phyloP scores from a whole-genome alignment of 805 yeast genomes.

The Cyberlindnera suaveolens region DNA sequence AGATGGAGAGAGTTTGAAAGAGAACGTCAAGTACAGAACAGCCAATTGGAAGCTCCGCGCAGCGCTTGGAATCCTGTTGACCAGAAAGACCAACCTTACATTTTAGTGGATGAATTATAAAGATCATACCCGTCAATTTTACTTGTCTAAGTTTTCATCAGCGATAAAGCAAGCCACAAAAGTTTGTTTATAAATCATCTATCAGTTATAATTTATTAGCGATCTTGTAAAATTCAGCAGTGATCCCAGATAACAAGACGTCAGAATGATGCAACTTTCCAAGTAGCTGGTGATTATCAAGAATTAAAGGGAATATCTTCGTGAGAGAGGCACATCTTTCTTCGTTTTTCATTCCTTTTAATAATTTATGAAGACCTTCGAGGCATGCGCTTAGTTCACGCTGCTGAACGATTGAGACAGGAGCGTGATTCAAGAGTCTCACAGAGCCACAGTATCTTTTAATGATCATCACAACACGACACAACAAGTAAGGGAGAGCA shows the following conservation, averaged over 20 bases:
- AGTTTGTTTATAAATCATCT: not conserved
- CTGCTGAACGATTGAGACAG: conserved; percentile 61
- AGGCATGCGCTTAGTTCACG: conserved; percentile 49
- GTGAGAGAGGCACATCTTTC: conserved; percentile 9
- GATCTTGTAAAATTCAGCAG: conserved; percentile 20
- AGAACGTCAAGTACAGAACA: conserved; percentile 30
- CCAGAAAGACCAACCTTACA: conserved; percentile 9
- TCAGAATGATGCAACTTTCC: conserved; percentile 11
- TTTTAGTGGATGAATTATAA: conserved; percentile 9
- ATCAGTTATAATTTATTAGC: conserved; percentile 8
- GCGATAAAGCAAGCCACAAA: not conserved
- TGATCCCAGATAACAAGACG: conserved; percentile 15
- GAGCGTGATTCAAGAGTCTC: conserved; percentile 51
- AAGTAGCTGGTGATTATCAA: conserved; percentile 19
- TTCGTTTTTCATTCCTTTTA: conserved; percentile 7
- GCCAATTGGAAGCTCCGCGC: conserved; percentile 18
- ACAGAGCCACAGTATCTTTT: conserved; percentile 61
- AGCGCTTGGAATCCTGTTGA: conserved; percentile 24
- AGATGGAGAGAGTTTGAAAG: conserved; percentile 93
- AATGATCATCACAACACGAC: conserved; percentile 55
- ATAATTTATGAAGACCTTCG: conserved; percentile 33
- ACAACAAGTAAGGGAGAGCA: conserved; percentile 42
- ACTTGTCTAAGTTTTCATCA: conserved; percentile 1
- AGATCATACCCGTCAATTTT: not conserved
- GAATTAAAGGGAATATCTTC: conserved; percentile 18